Conservation (phyloP, 2,329 filamentous ascomycete species). For the Cordyceps militaris region DNA sequence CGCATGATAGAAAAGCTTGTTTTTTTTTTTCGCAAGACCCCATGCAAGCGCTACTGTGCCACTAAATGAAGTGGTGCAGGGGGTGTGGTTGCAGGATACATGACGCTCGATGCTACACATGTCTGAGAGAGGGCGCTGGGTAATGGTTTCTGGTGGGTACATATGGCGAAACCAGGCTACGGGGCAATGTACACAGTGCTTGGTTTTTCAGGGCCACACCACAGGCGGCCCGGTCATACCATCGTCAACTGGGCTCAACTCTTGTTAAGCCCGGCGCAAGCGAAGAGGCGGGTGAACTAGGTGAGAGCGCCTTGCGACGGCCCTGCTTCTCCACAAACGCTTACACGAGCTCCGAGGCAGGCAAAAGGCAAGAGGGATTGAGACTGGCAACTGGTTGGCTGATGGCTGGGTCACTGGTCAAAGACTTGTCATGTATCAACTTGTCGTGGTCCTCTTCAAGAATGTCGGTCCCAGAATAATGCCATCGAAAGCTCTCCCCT, state of each 20-base stretch:
- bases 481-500: too few species aligned
- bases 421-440: too few species aligned
- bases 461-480: too few species aligned
- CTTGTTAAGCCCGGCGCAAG: neutral
- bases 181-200: neutral
- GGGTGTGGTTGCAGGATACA: constrained; percentile 1
- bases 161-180: neutral
- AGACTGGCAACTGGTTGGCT: too few species aligned
- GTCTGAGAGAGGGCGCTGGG: too few species aligned
- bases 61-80: neutral
- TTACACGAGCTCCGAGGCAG: neutral
- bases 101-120: neutral
- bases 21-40: neutral
- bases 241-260: neutral
- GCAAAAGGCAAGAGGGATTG: too few species aligned
- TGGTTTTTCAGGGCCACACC: neutral
- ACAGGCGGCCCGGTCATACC: neutral
- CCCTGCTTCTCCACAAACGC: neutral
- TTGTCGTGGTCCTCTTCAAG: too few species aligned
- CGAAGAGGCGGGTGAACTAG: neutral
- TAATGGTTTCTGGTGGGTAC: neutral
- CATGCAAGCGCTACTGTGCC: neutral
- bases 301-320: neutral
- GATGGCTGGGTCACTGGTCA: too few species aligned
- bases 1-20: constrained; percentile 5